Evolutionary conservation across 225 moss, liverwort and hornwort species (phyloP).

Genomic region (Marchantia polymorpha): DNA sequence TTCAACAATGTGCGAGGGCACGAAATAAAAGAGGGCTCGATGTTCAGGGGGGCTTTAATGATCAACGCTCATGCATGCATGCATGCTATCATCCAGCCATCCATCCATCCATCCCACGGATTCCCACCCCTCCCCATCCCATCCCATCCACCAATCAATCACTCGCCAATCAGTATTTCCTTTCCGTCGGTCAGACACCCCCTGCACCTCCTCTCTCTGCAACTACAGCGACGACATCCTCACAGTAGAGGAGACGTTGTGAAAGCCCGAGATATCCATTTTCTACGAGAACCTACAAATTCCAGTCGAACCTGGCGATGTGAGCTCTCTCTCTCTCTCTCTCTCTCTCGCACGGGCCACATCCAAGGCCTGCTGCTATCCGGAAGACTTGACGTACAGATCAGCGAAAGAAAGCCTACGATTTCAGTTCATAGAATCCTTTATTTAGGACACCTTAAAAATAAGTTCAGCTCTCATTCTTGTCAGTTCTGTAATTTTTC

Average conservation of each 20-base stretch:
- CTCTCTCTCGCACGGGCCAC: too few relatives aligned
- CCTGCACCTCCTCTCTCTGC: not conserved
- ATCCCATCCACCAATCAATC: not conserved
- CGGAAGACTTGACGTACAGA: too few relatives aligned
- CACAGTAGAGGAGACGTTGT: not conserved
- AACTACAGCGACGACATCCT: not conserved
- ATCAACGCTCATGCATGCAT: not conserved
- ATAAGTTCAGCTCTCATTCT: too few relatives aligned
- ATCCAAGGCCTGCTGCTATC: too few relatives aligned
- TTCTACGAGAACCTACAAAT: too few relatives aligned
- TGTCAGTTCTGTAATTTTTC: too few relatives aligned
- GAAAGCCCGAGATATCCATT: too few relatives aligned
- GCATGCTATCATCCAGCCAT: not conserved
- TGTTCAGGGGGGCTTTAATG: not conserved
- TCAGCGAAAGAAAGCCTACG: too few relatives aligned
- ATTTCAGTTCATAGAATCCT: too few relatives aligned
- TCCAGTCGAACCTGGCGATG: too few relatives aligned
- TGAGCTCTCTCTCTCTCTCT: too few relatives aligned
- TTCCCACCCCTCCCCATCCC: not conserved
- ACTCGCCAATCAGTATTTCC: not conserved
- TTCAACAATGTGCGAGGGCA: not conserved
- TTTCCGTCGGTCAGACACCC: not conserved
- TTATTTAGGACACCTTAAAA: too few relatives aligned
- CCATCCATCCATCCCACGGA: not conserved
- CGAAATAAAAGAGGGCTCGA: conserved; percentile 5